Evolutionary conservation across 768 basidiomycete species (phyloP).

Genomic region (Mycena leptocephala): DNA sequence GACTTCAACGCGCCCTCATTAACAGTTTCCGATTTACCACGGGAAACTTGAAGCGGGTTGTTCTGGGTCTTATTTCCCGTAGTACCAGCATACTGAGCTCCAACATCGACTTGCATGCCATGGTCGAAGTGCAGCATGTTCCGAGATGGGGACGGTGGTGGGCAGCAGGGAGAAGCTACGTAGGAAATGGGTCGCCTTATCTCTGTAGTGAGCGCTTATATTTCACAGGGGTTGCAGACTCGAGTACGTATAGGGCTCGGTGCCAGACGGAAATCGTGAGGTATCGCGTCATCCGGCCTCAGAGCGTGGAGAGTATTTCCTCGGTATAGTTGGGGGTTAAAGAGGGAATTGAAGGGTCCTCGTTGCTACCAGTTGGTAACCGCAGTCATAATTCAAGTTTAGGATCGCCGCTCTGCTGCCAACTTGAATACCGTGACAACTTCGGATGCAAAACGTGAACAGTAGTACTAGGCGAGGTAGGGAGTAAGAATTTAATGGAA

Average conservation of each 20-base stretch:
- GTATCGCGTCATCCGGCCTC: slow-evolving; percentile 16
- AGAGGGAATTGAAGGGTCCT: neutral
- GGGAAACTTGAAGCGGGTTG: neutral
- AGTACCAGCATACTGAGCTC: too few relatives aligned
- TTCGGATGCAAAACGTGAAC: neutral
- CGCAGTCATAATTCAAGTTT: slow-evolving; percentile 1
- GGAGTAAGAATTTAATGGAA: too few relatives aligned
- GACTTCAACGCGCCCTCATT: neutral
- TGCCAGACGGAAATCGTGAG: slow-evolving; percentile 31
- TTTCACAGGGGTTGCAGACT: slow-evolving; percentile 17
- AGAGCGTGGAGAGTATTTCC: slow-evolving; percentile 7
- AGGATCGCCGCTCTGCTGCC: neutral
- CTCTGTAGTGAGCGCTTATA: slow-evolving; percentile 19
- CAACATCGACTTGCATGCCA: neutral
- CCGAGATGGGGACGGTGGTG: neutral
- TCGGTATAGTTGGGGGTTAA: slow-evolving; percentile 16
- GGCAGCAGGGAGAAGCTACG: neutral
- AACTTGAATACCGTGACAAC: too few relatives aligned
- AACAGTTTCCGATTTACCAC: neutral
- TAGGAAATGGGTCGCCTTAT: neutral
- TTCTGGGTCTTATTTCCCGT: too few relatives aligned
- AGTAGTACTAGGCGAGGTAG: too few relatives aligned
- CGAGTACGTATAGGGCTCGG: slow-evolving; percentile 27
- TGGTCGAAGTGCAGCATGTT: slow-evolving; percentile 20
- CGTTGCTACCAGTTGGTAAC: slow-evolving; percentile 7